Base-by-base conservation (phyloP, 805 yeast species). In the Ogataea ganodermae region DNA sequence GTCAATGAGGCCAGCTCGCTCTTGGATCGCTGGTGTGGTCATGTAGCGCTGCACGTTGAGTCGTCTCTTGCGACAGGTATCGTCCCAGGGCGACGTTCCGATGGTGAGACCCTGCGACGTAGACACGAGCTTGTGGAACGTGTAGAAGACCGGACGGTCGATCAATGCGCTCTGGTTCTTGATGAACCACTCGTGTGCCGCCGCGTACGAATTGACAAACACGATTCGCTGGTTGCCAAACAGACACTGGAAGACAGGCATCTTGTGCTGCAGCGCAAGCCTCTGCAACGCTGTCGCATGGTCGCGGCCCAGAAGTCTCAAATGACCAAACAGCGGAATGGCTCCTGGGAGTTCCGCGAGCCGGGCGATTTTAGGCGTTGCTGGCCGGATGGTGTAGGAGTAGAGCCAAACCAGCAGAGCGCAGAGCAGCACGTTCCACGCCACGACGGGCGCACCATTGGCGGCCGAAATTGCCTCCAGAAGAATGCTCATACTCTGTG, bases 81-180 rank as follows among this genome's bases (percentile, higher is more conserved):
- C 73, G 28, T 65, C 60, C 71, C 72, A 72, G 2, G 75, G 74
- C 4, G 75, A 69, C 3, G 75, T 71, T 7, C 75, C 75, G 31
- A 71, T 70, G 1, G 75, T 72, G 33, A 67, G 65, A 3, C 75
- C 63, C 48, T 74, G 51, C 55, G 72, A 42, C 53, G 67, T 24
- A 18, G 60, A 56, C 13, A 55, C 56, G 9, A 56, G 40, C 35
- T 56, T 56, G 37, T 56, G 60, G 28, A 56, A 57, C 1, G 61
- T 57, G 42, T 57, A 57, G 32, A 57, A 54, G 4, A 56, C 37
- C 5, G 61, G 60, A 31, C 60, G 45, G 35, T 57, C 60, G 12
- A 51, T 56, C 9, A 57, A 37, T 3, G 51, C 43, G 13, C 56
- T 49, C 30, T 57, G 60, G 30, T 57, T 53, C 26, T 57, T 54